Evolutionary conservation across 345 rosid genomes (phyloP).

Genomic region (Salix purpurea): DNA sequence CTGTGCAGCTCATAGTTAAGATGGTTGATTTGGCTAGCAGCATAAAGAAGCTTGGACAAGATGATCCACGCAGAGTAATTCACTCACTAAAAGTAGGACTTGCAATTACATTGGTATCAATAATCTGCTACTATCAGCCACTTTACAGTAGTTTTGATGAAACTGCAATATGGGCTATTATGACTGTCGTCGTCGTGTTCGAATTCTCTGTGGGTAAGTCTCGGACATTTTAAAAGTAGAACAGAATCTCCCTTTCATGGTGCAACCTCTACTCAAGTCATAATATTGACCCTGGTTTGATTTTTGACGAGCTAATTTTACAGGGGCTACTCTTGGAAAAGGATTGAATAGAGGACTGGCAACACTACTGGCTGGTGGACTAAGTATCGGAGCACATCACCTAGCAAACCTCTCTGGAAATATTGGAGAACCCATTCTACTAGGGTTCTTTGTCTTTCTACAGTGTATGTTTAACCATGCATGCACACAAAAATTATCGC

Average conservation of each 20-base stretch:
- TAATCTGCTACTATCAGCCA: constrained; percentile 30
- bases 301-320: not conserved
- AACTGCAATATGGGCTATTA: constrained; percentile 38
- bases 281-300: not conserved
- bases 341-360: constrained; percentile 68
- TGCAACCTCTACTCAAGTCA: not conserved
- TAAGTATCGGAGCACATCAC: constrained; percentile 69
- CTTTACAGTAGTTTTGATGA: constrained; percentile 28
- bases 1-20: not conserved
- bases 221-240: not conserved
- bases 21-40: constrained; percentile 1
- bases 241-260: not conserved
- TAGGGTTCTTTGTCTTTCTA: constrained; percentile 58
- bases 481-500: not conserved
- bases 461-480: constrained; percentile 33
- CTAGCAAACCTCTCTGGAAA: constrained; percentile 52
- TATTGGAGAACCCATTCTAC: constrained; percentile 56
- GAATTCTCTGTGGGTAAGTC: constrained; percentile 42
- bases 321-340: constrained; percentile 74
- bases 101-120: constrained; percentile 35
- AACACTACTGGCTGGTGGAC: constrained; percentile 56
- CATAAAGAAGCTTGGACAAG: constrained; percentile 26
- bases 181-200: constrained; percentile 35
- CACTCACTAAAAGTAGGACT: constrained; percentile 45
- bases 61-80: constrained; percentile 39